Conservation (phyloP, 257 asterid species). For the Ajuga chamaepitys region DNA sequence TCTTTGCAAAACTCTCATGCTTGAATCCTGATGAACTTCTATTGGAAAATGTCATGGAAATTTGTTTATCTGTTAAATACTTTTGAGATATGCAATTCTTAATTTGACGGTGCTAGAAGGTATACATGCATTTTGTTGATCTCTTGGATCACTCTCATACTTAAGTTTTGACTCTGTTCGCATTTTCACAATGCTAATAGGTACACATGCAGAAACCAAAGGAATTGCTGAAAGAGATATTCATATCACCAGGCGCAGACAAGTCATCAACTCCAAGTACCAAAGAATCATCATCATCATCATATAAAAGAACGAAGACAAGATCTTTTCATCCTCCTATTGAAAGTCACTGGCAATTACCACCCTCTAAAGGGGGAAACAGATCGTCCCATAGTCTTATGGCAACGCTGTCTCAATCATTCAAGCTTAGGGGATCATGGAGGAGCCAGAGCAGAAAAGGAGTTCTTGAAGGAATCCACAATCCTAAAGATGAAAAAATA, state of each 20-base stretch:
- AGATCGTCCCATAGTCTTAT: conserved; percentile 11
- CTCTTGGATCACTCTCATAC: too few species aligned
- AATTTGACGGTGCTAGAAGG: conserved; percentile 9
- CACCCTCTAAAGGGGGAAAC: conserved; percentile 18
- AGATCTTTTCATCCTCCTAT: conserved; percentile 38
- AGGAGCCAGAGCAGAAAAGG: conserved; percentile 28
- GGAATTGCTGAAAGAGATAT: conserved; percentile 33
- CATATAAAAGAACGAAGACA: conserved; percentile 16
- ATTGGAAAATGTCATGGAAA: neutral
- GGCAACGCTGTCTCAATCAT: conserved; percentile 28
- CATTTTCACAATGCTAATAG: conserved; percentile 11
- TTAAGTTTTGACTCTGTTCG: too few species aligned
- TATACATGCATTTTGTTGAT: conserved; percentile 46
- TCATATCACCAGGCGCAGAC: conserved; percentile 17
- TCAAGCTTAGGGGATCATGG: conserved; percentile 19
- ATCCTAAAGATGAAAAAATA: conserved; percentile 39
- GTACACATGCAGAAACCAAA: conserved; percentile 46
- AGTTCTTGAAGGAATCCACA: conserved; percentile 42
- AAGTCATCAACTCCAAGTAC: conserved; percentile 5
- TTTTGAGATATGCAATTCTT: neutral
- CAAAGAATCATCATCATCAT: conserved; percentile 16
- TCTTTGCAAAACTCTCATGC: neutral
- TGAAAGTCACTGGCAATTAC: conserved; percentile 46
- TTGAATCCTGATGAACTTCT: neutral
- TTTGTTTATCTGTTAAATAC: neutral